These are phyloP conservation scores for Tolypocladium endophyticum DNA, from an alignment of 2,329 filamentous ascomycete species.

Conservation along the genomic window DNA sequence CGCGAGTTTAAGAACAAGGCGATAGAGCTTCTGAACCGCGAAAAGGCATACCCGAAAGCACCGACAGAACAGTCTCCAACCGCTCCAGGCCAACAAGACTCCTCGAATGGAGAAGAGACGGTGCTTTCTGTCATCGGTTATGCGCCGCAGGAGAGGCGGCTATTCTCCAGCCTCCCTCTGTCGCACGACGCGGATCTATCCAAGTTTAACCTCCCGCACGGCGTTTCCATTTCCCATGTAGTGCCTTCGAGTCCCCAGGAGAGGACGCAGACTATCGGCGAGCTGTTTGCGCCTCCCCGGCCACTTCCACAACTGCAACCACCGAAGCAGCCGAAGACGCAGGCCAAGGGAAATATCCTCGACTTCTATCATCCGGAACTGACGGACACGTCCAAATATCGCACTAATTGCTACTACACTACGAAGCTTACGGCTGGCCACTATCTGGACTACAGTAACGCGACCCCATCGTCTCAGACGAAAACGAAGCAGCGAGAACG, in stretches of 20 bases:
- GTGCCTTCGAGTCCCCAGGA: slow-evolving; percentile 26
- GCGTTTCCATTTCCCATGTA: slow-evolving; percentile 44
- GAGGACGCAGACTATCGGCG: slow-evolving; percentile 56
- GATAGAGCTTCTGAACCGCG: slow-evolving; percentile 50
- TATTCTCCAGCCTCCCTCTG: slow-evolving; percentile 71
- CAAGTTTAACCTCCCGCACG: slow-evolving; percentile 55
- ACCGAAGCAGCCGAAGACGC: slow-evolving; percentile 60
- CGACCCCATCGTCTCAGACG: slow-evolving; percentile 41
- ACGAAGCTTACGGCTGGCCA: slow-evolving; percentile 56
- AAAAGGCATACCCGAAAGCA: slow-evolving; percentile 39
- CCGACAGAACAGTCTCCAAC: slow-evolving; percentile 27
- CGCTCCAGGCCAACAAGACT: slow-evolving; percentile 26
- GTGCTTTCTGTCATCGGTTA: slow-evolving; percentile 71
- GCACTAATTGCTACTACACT: slow-evolving; percentile 51
- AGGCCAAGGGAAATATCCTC: slow-evolving; percentile 50
- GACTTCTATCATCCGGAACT: slow-evolving; percentile 44
- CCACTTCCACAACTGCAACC: slow-evolving; percentile 56
- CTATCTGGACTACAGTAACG: slow-evolving; percentile 61
- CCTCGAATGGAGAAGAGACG: slow-evolving; percentile 33
- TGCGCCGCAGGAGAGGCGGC: slow-evolving; percentile 61
- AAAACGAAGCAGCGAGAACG: slow-evolving; percentile 61
- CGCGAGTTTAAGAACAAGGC: slow-evolving; percentile 52
- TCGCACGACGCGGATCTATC: slow-evolving; percentile 18
- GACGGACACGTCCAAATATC: slow-evolving; percentile 43
- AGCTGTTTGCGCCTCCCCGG: slow-evolving; percentile 60